Evolutionary conservation across 2,329 filamentous ascomycete genomes (phyloP), one percentile per base, ranked within the genome.

Genomic region (Plectosphaerella cucumerina): DNA sequence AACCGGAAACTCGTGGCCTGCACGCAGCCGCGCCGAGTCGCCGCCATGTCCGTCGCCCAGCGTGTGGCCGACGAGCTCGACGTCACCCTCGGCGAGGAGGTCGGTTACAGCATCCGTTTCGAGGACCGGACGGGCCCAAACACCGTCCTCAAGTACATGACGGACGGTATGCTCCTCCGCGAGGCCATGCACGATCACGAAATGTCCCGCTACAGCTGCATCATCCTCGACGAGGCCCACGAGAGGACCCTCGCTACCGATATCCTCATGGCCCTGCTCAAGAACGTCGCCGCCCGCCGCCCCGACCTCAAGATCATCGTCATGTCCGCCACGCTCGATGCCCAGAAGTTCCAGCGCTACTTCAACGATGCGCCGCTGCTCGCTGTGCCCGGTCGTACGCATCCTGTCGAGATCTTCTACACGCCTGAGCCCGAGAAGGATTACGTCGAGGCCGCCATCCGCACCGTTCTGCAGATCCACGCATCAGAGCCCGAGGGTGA

Each of bases 101-200:
- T 99, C 50, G 94, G 94, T 70, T 99, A 97, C 76, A 97, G 90
- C 69, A 97, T 99, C 68, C 90, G 94, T 77, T 99, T 99, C 70
- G 95, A 99, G 71, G 94, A 99, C 69, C 89, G 85, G 74, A 97
- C 94, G 1, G 82, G 88, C 47, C 83, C 85, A 52, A 91, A 89
- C 70, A 99, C 94, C 2, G 83, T 95, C 54, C 82, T 99, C 66
- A 99, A 99, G 77, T 99, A 99, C 77, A 99, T 99, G 94, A 99
- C 95, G 43, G 94, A 99, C 65, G 95, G 95, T 82, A 97, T 99
- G 87, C 84, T 99, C 62, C 79, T 97, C 64, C 80, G 94, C 64
- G 94, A 99, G 72, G 92, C 94, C 51, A 96, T 99, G 86, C 86
- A 97, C 70, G 94, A 99, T 69, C 89, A 92, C 64, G 82, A 95